Percentiles rank a stretch among this genome's conserved stretches.
phyloP scores from a whole-genome alignment of 169 alveolate species.

The Plasmodium knowlesi region DNA sequence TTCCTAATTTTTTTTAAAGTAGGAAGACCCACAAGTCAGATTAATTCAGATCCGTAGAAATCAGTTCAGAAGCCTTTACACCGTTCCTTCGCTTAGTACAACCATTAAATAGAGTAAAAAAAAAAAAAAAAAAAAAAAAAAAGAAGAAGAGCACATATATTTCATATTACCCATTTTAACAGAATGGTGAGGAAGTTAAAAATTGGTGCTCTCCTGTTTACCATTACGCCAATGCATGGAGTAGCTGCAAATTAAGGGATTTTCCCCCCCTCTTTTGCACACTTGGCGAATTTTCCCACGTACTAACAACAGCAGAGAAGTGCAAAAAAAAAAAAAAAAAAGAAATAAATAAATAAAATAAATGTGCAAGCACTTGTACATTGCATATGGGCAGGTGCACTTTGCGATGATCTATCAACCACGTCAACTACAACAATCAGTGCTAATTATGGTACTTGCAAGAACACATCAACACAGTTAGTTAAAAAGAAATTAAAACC shows the following conservation, averaged over 20 bases:
- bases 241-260: background rate
- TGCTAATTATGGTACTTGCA: background rate
- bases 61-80: background rate
- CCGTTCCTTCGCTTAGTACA: background rate
- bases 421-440: background rate
- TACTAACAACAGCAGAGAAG: background rate
- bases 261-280: background rate
- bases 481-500: background rate
- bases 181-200: background rate
- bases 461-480: background rate
- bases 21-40: background rate
- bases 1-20: background rate
- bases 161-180: background rate
- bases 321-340: background rate
- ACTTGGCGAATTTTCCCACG: background rate
- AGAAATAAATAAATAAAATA: background rate
- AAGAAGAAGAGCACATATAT: background rate
- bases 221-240: background rate
- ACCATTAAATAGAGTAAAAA: background rate
- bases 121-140: background rate
- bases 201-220: background rate
- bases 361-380: background rate
- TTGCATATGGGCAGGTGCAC: background rate
- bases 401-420: background rate
- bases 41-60: background rate